A percentile compares a stretch with the other conserved stretches of the same genome.
Conservation (phyloP, 495 filamentous ascomycete species). For the Penicillium soppii region DNA sequence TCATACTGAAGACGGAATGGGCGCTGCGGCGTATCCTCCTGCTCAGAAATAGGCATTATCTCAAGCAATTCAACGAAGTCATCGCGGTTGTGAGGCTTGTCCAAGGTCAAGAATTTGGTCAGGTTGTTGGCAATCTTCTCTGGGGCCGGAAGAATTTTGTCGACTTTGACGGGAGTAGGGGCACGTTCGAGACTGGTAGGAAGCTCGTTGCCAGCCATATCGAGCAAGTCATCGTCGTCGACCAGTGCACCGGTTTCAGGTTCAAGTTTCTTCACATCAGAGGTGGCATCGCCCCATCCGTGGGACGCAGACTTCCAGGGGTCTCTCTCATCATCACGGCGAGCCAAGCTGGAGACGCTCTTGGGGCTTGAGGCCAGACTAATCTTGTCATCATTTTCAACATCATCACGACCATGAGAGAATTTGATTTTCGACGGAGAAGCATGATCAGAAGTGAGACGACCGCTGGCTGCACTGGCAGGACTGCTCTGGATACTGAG, state of each 20-base stretch:
- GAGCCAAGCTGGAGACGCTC: background rate
- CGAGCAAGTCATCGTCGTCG: constrained; percentile 28
- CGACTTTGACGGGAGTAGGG: background rate
- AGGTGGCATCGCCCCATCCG: background rate
- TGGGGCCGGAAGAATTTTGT: constrained; percentile 5
- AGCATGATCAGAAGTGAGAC: background rate
- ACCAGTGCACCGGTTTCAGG: background rate
- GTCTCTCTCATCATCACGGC: too few species aligned
- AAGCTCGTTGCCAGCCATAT: constrained; percentile 60
- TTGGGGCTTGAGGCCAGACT: constrained; percentile 49
- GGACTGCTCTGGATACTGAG: background rate
- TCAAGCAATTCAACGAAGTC: constrained; percentile 75
- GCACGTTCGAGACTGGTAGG: constrained; percentile 60
- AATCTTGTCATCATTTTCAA: constrained; percentile 49
- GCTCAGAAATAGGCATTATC: constrained; percentile 45
- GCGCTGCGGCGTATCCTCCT: constrained; percentile 16
- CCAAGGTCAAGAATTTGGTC: constrained; percentile 85
- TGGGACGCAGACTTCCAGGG: too few species aligned
- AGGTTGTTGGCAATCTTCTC: constrained; percentile 64
- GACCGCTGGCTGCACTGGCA: background rate
- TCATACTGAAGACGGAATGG: constrained; percentile 70
- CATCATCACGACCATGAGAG: background rate
- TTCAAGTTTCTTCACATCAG: background rate
- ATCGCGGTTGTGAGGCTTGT: constrained; percentile 75
- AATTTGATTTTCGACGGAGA: background rate